Evolutionary conservation across 768 basidiomycete genomes (phyloP), one percentile per base, ranked within the genome.

Genomic region (Russula emetica): DNA sequence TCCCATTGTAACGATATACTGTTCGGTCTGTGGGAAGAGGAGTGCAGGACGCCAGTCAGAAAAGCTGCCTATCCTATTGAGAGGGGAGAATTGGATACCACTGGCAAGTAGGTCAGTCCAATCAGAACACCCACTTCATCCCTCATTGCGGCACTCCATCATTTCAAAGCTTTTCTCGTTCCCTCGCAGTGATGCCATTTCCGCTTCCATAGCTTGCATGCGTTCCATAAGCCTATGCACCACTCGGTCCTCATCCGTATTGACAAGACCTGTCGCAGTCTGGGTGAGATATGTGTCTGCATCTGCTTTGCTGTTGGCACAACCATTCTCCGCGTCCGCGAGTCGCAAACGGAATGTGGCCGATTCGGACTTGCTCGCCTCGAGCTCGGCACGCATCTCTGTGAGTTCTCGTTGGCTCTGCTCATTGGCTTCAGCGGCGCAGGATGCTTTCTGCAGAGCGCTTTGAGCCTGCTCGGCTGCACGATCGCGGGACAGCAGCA

Each of bases 261-360:
- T 85, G 58, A 94, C 93, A 2, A 97, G 82, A 70, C 87, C 83
- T 51, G 87, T 85, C 2, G 92, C 95, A 4, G 94, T 94, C 57
- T 94, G 78, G 24, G 90, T 87, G 58, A 94, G 81, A 73, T 94
- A 86, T 2, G 88, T 85, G 73, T 97, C 94, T 3, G 94, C 92
- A 77, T 97, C 94, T 76, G 94, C 89, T 18, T 93, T 85, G 50
- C 92, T 92, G 74, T 92, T 90, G 28, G 89, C 83, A 87, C 94
- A 96, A 9, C 89, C 85, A 71, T 89, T 93, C 76, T 97, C 95
- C 47, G 88, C 85, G 58, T 95, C 92, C 28, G 83, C 78, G 44
- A 36, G 36, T 36, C 13, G 36, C 13, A 13, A 36, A 1, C 36
- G 36, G 36, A 36, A 13, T 36, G 36, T 13, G 3, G 36, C 36